Base-by-base conservation (phyloP, 2,329 filamentous ascomycete genomes). In the Stenocarpella maydis region DNA sequence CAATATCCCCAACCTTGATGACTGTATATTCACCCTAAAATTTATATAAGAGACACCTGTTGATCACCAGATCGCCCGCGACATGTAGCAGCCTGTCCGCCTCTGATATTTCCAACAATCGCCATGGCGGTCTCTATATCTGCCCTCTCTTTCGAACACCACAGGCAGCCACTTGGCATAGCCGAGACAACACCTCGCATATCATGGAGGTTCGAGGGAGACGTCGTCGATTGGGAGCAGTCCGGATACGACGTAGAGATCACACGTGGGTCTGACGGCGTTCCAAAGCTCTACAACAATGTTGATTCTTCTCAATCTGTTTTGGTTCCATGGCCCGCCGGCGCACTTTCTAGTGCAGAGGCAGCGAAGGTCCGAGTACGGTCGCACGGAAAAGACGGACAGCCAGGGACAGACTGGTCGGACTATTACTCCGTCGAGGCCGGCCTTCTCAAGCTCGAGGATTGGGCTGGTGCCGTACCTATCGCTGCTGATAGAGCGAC, bases 41-140 rank as follows among this genome's bases (percentile, higher is more conserved):
- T n/a, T n/a, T n/a, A 61, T 47, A 47, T 47, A 61, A 47, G 26
- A 28, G 55, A 3, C 1, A 21, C 6, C 24, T 45, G 2, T 34
- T 61, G 26, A 24, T 34, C 41, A 45, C 19, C 26, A 19, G 17
- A 19, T 34, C 19, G 19, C 19, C 45, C 12, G 3, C 3, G 6
- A 21, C 12, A 24, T 34, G 41, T 34, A 31, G 28, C 3, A 47
- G 6, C 24, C 34, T 3, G 41, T 24, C 5, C n/a, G 5, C 45
- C 26, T 47, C 21, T 17, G 41, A 34, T 41, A 4, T 47, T 14
- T 19, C 26, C 8, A 60, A 6, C 19, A 34, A 19, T 26, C 17
- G 60, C 2, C 3, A 72, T 72, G 71, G 61, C 69, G 31, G 69
- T 72, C 43, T 68, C 69, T 0, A 72, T 72, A 31, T 68, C 71